Conservation (phyloP, 2,329 filamentous ascomycete species). For the Xylaria sp. region DNA sequence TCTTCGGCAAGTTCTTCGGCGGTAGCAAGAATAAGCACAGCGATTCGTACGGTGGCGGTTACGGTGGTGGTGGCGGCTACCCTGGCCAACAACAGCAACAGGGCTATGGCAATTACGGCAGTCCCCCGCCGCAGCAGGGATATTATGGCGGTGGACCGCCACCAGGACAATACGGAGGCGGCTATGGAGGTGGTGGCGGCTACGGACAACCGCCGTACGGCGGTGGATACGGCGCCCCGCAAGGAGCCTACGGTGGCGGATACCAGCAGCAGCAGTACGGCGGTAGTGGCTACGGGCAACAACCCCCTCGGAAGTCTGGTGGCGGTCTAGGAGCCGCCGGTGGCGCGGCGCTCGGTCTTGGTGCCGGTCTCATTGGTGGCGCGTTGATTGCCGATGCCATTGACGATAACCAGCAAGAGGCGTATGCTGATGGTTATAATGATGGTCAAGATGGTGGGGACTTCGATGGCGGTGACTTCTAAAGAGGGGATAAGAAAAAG, state of each 20-base stretch:
- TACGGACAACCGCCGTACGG: constrained; percentile 49
- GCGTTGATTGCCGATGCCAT: constrained; percentile 76
- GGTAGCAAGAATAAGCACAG: constrained; percentile 48
- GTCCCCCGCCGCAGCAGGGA: constrained; percentile 50
- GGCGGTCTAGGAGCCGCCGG: constrained; percentile 75
- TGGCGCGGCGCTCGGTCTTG: constrained; percentile 80
- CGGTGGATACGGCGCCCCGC: constrained; percentile 40
- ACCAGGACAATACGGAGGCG: constrained; percentile 51
- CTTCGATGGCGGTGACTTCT: constrained; percentile 55
- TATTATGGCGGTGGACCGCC: constrained; percentile 50
- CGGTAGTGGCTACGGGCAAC: constrained; percentile 37
- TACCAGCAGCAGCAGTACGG: constrained; percentile 45
- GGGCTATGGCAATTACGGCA: constrained; percentile 49
- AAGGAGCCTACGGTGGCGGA: constrained; percentile 40
- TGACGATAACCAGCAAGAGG: constrained; percentile 69
- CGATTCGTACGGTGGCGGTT: constrained; percentile 48
- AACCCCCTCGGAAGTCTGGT: constrained; percentile 56
- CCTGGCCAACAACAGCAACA: constrained; percentile 48
- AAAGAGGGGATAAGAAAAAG: constrained; percentile 35
- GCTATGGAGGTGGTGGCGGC: constrained; percentile 44
- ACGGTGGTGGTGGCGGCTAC: constrained; percentile 47
- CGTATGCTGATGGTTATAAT: constrained; percentile 65
- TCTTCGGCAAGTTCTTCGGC: constrained; percentile 51
- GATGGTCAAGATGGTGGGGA: constrained; percentile 52
- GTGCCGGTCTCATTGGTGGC: constrained; percentile 84